Evolutionary conservation across 2,329 filamentous ascomycete species (phyloP).

Genomic region (Alternaria panax): DNA sequence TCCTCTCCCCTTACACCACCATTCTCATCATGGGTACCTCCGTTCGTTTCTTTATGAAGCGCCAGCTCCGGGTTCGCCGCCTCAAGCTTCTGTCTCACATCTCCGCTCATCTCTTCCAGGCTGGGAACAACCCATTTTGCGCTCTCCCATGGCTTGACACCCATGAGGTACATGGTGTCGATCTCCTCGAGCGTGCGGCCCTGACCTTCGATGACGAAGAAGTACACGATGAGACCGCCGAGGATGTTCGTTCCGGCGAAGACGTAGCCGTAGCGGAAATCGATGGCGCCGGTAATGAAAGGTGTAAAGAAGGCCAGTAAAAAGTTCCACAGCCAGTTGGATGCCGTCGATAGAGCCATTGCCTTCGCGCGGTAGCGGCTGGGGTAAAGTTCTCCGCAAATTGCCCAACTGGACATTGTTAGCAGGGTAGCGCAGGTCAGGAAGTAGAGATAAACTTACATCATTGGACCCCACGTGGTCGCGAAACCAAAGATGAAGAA

Average conservation of each 20-base stretch:
- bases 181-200: conserved; percentile 79
- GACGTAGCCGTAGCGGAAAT: conserved; percentile 76
- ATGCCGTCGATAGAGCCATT: conserved; percentile 54
- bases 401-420: conserved; percentile 65
- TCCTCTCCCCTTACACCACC: conserved; percentile 5
- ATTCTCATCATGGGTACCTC: background rate
- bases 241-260: conserved; percentile 75
- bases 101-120: conserved; percentile 35
- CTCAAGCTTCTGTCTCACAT: conserved; percentile 32
- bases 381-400: conserved; percentile 70
- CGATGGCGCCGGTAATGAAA: conserved; percentile 74
- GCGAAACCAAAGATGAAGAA: conserved; percentile 71
- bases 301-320: conserved; percentile 72
- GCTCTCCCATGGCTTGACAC: conserved; percentile 69
- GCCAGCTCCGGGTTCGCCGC: conserved; percentile 32
- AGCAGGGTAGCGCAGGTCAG: background rate
- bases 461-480: conserved; percentile 72
- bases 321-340: conserved; percentile 55
- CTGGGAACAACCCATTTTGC: conserved; percentile 55
- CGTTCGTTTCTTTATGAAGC: conserved; percentile 15
- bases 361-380: conserved; percentile 58
- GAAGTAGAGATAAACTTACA: conserved; percentile 32
- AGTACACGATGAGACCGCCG: conserved; percentile 72
- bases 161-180: conserved; percentile 61
- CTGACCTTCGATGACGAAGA: conserved; percentile 78